Evolutionary conservation across 2,329 filamentous ascomycete species (phyloP), one percentile per base, ranked within the genome.

Genomic region (Fusarium bulbicola): DNA sequence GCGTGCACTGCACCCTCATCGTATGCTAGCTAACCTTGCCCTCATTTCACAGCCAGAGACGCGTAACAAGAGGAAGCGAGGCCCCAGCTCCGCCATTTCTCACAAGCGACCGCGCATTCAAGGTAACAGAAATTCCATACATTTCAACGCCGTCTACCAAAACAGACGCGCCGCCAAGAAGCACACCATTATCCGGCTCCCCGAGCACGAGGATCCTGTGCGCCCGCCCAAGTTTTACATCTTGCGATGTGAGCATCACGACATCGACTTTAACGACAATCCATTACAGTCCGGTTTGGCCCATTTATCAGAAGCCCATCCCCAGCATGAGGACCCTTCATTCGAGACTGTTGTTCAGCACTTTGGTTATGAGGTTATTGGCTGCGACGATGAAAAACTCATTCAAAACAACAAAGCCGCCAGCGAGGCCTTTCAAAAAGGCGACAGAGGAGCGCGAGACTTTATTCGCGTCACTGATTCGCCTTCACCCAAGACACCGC

Each of bases 81-180:
- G 14, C 16, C 11, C 24, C 14, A 21, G 13, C 26, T 14, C 28
- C 12, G 30, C 24, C 15, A 26, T 12, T 24, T 6, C 28, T 9
- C 46, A 64, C 20, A 66, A 66, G 40, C 57, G 58, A 28, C 59
- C 58, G 36, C 61, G 60, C 6, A 24, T 53, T 20, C 49, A 63
- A 39, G 52, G 43, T 14, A 40, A 52, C 12, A 66, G 59, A 43
- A 63, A 49, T 20, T 65, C 61, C 34, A 64, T 75, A 24, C 59
- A 63, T n/a, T 75, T 65, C 26, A 59, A 75, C 21, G 67, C 69
- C 20, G 52, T 75, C 16, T 75, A 61, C 34, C 68, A 70, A n/a
- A 56, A 74, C 30, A 61, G 56, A 18, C 66, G 72, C 52, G 70
- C 74, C 14, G 40, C 52, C 6, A 49, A 67, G 39, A 76, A 76